These are phyloP conservation scores for Solanum tarapatanum DNA, from an alignment of 257 asterid species.

Conservation along the genomic window DNA sequence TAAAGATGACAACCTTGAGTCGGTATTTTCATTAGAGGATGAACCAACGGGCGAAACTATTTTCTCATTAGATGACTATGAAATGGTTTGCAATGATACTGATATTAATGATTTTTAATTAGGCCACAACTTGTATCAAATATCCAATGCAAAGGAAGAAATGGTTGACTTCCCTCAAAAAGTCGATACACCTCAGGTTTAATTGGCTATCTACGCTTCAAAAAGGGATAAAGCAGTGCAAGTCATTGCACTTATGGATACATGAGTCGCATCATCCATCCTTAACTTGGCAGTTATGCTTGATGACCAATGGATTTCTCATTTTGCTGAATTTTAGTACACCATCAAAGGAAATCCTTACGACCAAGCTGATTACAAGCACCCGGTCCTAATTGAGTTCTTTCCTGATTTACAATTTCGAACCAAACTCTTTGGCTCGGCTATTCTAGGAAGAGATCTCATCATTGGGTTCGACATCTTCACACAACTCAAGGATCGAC, in stretches of 20 bases:
- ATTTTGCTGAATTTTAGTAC: not conserved
- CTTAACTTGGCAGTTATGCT: not conserved
- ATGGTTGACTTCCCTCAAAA: not conserved
- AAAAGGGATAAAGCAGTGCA: too few relatives aligned
- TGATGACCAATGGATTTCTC: not conserved
- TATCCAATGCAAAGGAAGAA: not conserved
- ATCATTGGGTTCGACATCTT: too few relatives aligned
- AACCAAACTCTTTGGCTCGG: too few relatives aligned
- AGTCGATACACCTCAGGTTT: not conserved
- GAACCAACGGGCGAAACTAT: too few relatives aligned
- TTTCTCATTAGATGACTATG: too few relatives aligned
- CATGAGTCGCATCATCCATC: not conserved
- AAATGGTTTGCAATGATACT: not conserved
- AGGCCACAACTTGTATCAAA: not conserved
- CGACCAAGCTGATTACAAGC: not conserved
- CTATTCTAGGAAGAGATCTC: too few relatives aligned
- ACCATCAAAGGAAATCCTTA: not conserved
- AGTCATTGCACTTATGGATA: too few relatives aligned
- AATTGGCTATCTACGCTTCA: not conserved
- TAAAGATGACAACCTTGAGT: too few relatives aligned
- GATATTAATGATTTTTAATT: not conserved
- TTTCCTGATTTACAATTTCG: too few relatives aligned
- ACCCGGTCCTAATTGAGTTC: too few relatives aligned
- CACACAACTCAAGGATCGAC: too few relatives aligned
- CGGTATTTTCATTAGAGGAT: too few relatives aligned